These are phyloP conservation scores for Dipteronia sinensis DNA, from an alignment of 345 rosid genomes.

Conservation along the genomic window DNA sequence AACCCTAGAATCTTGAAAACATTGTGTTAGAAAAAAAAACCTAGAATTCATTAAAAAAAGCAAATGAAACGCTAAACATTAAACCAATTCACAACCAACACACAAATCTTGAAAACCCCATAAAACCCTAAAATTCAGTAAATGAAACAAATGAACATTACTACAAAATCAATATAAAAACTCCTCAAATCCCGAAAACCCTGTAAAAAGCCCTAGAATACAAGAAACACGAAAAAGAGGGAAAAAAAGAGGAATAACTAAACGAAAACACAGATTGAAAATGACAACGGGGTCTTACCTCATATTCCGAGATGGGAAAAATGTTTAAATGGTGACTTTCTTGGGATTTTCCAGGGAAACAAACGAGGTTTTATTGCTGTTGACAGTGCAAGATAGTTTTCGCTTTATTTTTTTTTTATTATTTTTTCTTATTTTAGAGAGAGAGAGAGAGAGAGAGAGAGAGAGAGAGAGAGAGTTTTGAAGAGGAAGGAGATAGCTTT, in stretches of 20 bases:
- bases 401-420: too few relatives aligned
- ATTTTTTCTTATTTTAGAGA: too few relatives aligned
- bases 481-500: background rate
- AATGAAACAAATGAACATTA: background rate
- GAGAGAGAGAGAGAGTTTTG: too few relatives aligned
- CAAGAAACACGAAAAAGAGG: background rate
- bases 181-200: background rate
- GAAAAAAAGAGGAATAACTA: background rate
- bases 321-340: background rate
- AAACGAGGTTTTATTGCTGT: slow-evolving; percentile 9
- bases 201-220: background rate
- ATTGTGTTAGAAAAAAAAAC: background rate
- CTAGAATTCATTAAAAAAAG: background rate
- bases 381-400: background rate
- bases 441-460: too few relatives aligned
- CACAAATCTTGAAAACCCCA: background rate
- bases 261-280: too few relatives aligned
- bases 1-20: background rate
- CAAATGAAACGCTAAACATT: background rate
- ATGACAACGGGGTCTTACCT: background rate
- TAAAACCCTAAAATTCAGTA: background rate
- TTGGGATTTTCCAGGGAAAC: slow-evolving; percentile 5
- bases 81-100: slow-evolving; percentile 2
- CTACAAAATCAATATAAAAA: background rate
- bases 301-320: background rate